Evolutionary conservation across 192 early-diverging fungal genomes (phyloP).

Genomic region (Gamsiella multidivaricata): DNA sequence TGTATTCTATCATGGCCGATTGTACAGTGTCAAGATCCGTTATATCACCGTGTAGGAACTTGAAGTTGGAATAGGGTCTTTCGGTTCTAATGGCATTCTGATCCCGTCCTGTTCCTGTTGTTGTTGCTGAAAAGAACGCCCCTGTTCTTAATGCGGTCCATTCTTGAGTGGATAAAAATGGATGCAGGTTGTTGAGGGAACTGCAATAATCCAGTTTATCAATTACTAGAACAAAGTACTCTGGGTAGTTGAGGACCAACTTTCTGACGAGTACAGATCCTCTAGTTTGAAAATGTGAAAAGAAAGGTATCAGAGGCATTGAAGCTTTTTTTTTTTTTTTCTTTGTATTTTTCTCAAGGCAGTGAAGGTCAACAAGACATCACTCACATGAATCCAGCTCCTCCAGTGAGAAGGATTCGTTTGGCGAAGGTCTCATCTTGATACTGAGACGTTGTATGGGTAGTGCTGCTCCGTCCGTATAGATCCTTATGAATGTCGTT

Average conservation of each 20-base stretch:
- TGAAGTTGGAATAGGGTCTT: constrained; percentile 32
- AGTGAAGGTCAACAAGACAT: no score
- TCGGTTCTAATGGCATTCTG: no score
- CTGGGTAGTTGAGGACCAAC: constrained; percentile 71
- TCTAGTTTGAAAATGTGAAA: constrained; percentile 51
- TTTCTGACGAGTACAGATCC: constrained; percentile 73
- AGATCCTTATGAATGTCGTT: constrained; percentile 34
- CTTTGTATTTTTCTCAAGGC: no score
- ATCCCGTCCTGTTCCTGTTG: not conserved
- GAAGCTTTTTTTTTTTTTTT: no score
- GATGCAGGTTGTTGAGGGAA: constrained; percentile 66
- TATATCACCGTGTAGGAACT: constrained; percentile 68
- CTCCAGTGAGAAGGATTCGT: constrained; percentile 79
- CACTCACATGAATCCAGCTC: constrained; percentile 86
- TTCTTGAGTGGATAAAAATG: constrained; percentile 2
- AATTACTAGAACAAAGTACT: constrained; percentile 72
- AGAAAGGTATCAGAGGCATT: no score
- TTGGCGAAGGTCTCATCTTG: not conserved
- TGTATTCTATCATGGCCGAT: constrained; percentile 71
- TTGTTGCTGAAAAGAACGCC: not conserved
- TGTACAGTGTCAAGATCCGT: constrained; percentile 71
- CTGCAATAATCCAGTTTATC: constrained; percentile 88
- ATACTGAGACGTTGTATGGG: not conserved
- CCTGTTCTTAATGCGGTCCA: not conserved
- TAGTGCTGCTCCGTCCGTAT: constrained; percentile 6